Percentiles rank a stretch among this genome's conserved stretches.
These are phyloP conservation scores for Gigaspora rosea DNA, from an alignment of 192 early-diverging fungal genomes.

Conservation along the genomic window DNA sequence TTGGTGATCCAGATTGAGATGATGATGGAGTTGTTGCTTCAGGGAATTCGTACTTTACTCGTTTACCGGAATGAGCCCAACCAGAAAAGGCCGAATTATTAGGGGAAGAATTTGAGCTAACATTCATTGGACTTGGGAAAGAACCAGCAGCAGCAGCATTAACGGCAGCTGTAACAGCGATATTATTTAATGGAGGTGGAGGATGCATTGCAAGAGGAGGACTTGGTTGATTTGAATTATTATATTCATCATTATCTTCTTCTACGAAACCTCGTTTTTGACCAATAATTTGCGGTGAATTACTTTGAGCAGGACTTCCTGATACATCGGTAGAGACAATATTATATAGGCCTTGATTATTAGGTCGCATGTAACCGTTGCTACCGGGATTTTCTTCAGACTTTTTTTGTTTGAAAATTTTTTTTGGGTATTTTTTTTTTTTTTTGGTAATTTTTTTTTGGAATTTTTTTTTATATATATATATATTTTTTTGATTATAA, in stretches of 20 bases:
- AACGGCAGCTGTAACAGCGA: conserved; percentile 14
- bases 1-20: conserved; percentile 17
- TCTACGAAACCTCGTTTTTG: conserved; percentile 28
- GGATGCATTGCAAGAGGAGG: conserved; percentile 32
- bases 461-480: no score
- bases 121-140: conserved; percentile 33
- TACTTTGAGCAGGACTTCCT: conserved; percentile 20
- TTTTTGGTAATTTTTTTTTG: no score
- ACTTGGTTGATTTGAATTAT: conserved; percentile 24
- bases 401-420: not conserved
- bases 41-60: conserved; percentile 30
- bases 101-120: conserved; percentile 26
- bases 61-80: conserved; percentile 24
- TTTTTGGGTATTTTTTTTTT: not conserved
- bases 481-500: not conserved
- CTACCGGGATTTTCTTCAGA: conserved; percentile 15
- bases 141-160: conserved; percentile 28
- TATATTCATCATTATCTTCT: conserved; percentile 26
- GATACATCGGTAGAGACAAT: conserved; percentile 22
- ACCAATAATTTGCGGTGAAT: conserved; percentile 27
- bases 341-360: conserved; percentile 16
- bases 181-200: conserved; percentile 27
- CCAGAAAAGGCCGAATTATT: conserved; percentile 23
- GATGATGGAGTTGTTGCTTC: conserved; percentile 29
- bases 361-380: conserved; percentile 13